These are phyloP conservation scores for Lantana camara DNA, from an alignment of 257 asterid species.

Conservation along the genomic window DNA sequence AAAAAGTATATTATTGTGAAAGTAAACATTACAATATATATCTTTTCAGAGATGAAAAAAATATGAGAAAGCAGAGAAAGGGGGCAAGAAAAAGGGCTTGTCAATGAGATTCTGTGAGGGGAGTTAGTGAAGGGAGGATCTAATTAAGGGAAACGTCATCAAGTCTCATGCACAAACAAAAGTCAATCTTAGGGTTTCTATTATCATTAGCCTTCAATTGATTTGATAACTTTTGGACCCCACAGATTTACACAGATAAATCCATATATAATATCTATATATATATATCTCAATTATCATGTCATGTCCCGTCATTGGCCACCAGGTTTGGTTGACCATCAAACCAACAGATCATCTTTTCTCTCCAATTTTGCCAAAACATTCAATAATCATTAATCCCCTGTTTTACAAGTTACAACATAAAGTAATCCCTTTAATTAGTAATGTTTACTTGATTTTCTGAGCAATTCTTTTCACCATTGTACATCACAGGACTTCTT, in stretches of 20 bases:
- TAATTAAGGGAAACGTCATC: conserved; percentile 48
- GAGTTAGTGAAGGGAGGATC: conserved; percentile 39
- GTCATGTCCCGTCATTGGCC: conserved; percentile 39
- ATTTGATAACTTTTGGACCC: conserved; percentile 32
- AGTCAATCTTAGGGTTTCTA: conserved; percentile 44
- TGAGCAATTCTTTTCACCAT: background rate
- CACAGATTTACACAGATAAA: background rate
- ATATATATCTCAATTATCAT: background rate
- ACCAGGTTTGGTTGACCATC: conserved; percentile 60
- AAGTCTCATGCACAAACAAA: conserved; percentile 27
- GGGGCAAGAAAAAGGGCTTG: conserved; percentile 3
- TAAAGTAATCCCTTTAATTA: background rate
- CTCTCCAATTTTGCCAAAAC: background rate
- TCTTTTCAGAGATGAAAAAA: too few species aligned
- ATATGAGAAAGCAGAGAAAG: too few species aligned
- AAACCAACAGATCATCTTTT: too few species aligned
- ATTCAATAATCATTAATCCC: background rate
- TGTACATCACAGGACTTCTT: background rate
- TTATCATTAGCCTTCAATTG: conserved; percentile 35
- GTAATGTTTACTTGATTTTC: background rate
- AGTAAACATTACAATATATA: background rate
- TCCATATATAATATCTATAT: background rate
- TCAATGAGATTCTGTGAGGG: conserved; percentile 40
- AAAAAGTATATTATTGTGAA: background rate
- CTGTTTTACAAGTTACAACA: background rate